Evolutionary conservation across 306 rosid genomes (phyloP), one percentile per base, ranked within the genome.

Genomic region (Medicago truncatula): DNA sequence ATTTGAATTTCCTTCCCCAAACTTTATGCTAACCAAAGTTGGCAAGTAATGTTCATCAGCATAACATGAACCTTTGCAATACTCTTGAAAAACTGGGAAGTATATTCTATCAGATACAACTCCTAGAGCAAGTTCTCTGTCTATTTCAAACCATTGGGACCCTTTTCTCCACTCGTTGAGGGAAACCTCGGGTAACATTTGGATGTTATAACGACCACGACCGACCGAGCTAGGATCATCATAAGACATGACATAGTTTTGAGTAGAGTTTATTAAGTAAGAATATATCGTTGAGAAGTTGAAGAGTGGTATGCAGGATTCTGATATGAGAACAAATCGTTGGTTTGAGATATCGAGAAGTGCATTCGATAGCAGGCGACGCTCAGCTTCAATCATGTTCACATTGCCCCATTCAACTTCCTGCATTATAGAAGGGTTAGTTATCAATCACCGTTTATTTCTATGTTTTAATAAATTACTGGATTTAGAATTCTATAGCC

Each of bases 41-140:
- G 98, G 88, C 82, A 93, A 57, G 69, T 91, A 93, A 68, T 93
- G 98, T 78, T 93, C 97, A 49, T 93, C 98, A 1, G 96, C 78
- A 17, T 87, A 91, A 34, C 96, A 90, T n/a, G 87, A 53, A 0
- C 84, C 85, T 11, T 10, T 78, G 76, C 96, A 89, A 23, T 71
- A 39, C 36, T 79, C 61, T 43, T 81, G 83, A 64, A 91, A 94
- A 7, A 85, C 49, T 1, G 91, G 89, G 75, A 91, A 91, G 76
- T 87, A 87, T 15, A 21, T 79, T 21, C 17, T 73, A 73, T 90
- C 97, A 2, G 93, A 80, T 7, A 91, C 91, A 1, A 90, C 89
- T 36, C 83, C 85, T 1, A 85, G 41, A 41, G 98, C 97, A 0
- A 89, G 84, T 0, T 52, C 84, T 34, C 98, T 78, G 39, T 85